Conservation (phyloP, 2,329 filamentous ascomycete species). For the Ophiostoma triangulosporum region DNA sequence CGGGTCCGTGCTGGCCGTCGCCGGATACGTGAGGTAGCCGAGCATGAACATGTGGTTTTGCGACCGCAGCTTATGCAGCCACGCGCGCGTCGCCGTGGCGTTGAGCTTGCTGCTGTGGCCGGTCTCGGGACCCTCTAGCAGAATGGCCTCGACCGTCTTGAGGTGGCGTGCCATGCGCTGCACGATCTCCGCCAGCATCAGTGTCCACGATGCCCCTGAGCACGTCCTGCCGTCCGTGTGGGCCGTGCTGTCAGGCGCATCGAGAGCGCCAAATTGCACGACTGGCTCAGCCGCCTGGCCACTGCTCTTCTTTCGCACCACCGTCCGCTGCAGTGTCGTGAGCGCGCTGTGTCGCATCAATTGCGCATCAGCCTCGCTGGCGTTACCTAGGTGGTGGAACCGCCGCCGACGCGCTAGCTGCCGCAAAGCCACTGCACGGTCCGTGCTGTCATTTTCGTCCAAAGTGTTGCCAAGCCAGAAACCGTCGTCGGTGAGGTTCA, state of each 20-base stretch:
- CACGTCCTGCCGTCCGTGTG: slow-evolving; percentile 18
- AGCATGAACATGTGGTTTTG: slow-evolving; percentile 30
- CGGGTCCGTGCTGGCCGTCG: neutral
- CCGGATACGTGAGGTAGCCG: slow-evolving; percentile 31
- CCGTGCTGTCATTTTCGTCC: neutral
- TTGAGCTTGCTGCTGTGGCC: slow-evolving; percentile 14
- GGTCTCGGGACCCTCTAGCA: slow-evolving; percentile 11
- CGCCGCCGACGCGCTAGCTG: slow-evolving; percentile 25
- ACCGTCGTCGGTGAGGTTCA: slow-evolving; percentile 30
- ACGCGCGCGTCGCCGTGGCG: slow-evolving; percentile 16
- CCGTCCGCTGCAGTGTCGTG: slow-evolving; percentile 18
- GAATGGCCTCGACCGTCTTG: slow-evolving; percentile 19
- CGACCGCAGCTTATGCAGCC: slow-evolving; percentile 22
- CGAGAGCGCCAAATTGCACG: neutral
- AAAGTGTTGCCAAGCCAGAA: too few species aligned
- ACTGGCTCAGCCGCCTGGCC: neutral
- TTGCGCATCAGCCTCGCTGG: slow-evolving; percentile 21
- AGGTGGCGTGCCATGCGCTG: slow-evolving; percentile 24
- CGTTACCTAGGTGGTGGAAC: slow-evolving; percentile 23
- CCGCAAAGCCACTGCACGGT: slow-evolving; percentile 19
- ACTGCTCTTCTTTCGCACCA: slow-evolving; percentile 9
- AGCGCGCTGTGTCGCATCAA: slow-evolving; percentile 22
- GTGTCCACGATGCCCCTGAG: slow-evolving; percentile 30
- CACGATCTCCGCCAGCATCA: slow-evolving; percentile 28
- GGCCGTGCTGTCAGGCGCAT: neutral